Evolutionary conservation across 1,284 basidiomycete genomes (phyloP).

Genomic region (Puccinia brachypodii): DNA sequence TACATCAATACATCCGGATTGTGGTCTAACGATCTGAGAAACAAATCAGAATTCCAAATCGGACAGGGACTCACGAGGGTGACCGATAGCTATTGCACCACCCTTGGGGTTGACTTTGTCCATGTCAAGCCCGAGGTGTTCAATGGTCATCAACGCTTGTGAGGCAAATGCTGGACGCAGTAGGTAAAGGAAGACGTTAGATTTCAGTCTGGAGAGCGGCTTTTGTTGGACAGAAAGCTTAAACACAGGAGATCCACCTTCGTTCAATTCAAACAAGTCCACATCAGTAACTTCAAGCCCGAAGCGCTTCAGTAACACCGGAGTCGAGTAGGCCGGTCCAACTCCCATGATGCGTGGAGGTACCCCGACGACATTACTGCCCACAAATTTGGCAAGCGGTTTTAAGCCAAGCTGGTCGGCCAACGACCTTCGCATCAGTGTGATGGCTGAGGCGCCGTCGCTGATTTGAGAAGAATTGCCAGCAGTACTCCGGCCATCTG

Average conservation of each 20-base stretch:
- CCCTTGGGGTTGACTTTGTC: constrained; percentile 56
- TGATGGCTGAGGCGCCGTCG: constrained; percentile 55
- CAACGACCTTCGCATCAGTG: constrained; percentile 53
- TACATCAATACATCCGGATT: not conserved
- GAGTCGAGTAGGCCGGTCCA: constrained; percentile 54
- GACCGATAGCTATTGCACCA: constrained; percentile 56
- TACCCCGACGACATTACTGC: constrained; percentile 54
- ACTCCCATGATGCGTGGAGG: constrained; percentile 56
- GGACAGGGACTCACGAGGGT: constrained; percentile 50
- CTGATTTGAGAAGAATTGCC: constrained; percentile 56
- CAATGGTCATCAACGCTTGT: constrained; percentile 53
- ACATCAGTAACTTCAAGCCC: constrained; percentile 53
- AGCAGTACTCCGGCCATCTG: constrained; percentile 53
- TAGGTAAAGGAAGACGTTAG: not conserved
- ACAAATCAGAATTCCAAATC: not conserved
- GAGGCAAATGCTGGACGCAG: constrained; percentile 54
- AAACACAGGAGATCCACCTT: constrained; percentile 44
- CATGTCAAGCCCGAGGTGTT: constrained; percentile 53
- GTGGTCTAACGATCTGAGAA: not conserved
- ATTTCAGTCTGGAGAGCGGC: not conserved
- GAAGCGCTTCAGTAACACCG: constrained; percentile 54
- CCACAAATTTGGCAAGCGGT: constrained; percentile 55
- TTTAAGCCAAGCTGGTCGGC: constrained; percentile 55
- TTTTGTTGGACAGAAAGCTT: not conserved
- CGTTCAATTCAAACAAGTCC: constrained; percentile 56